These are phyloP conservation scores for Dictyostelium purpureum DNA, from an alignment of 78 protist species.

Conservation along the genomic window DNA sequence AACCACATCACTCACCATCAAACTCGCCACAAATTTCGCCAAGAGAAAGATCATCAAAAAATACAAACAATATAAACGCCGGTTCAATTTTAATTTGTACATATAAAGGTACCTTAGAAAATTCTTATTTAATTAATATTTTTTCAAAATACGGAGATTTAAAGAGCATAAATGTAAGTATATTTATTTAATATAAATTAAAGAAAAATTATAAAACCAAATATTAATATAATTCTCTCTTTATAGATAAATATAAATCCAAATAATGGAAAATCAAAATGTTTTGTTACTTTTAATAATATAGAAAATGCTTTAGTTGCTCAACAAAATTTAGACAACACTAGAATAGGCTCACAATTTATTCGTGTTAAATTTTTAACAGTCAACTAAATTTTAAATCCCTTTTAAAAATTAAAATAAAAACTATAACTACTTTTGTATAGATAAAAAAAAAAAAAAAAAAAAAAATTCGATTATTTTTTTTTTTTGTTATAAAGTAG, in stretches of 20 bases:
- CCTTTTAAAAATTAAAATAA: no score
- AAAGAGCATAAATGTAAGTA: conserved; percentile 39
- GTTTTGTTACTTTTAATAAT: conserved; percentile 14
- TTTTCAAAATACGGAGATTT: conserved; percentile 63
- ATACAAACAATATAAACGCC: not conserved
- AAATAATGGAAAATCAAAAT: conserved; percentile 1
- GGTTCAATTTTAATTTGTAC: conserved; percentile 39
- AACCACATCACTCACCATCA: not conserved
- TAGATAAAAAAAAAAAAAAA: not conserved
- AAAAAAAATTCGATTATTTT: not conserved
- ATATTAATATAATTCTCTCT: not conserved
- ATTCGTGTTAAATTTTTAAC: conserved; percentile 8
- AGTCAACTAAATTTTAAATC: not conserved
- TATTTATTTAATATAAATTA: not conserved
- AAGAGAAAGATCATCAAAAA: not conserved
- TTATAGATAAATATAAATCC: conserved; percentile 34
- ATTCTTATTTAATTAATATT: conserved; percentile 1
- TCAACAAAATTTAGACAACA: not conserved
- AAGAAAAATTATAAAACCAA: not conserved
- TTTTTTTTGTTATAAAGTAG: not conserved
- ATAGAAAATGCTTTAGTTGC: conserved; percentile 41
- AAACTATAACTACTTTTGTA: no score
- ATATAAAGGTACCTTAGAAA: conserved; percentile 20
- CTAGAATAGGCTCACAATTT: conserved; percentile 10
- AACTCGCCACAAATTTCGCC: conserved; percentile 7